A percentile compares a stretch with the other conserved stretches of the same genome.
Evolutionary conservation across 106 monocot genomes (phyloP).

Genomic region (Dioscorea dumetorum): DNA sequence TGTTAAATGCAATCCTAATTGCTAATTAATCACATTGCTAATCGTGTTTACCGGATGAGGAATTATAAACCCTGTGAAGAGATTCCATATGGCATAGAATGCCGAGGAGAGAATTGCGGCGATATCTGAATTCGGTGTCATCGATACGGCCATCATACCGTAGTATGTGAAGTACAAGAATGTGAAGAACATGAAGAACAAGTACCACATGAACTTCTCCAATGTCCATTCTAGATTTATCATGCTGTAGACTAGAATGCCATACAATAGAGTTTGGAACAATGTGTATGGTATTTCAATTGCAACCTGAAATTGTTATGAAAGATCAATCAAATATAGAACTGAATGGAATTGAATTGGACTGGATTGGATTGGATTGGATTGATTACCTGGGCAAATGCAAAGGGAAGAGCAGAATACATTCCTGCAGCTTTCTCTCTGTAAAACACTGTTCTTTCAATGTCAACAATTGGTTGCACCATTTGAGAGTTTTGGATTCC

Average conservation of each 20-base stretch:
- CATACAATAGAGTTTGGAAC: slow-evolving; percentile 12
- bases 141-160: slow-evolving; percentile 14
- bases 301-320: slow-evolving; percentile 5
- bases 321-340: no score
- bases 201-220: slow-evolving; percentile 17
- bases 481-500: not conserved
- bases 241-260: slow-evolving; percentile 11
- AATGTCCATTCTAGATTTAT: slow-evolving; percentile 13
- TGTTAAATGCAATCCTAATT: not conserved
- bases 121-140: slow-evolving; percentile 13
- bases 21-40: not conserved
- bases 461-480: slow-evolving; percentile 7
- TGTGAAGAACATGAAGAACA: slow-evolving; percentile 20
- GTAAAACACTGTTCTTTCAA: slow-evolving; percentile 9
- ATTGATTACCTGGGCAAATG: slow-evolving; percentile 9
- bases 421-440: slow-evolving; percentile 13
- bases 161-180: slow-evolving; percentile 18
- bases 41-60: slow-evolving; percentile 8
- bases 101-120: slow-evolving; percentile 10
- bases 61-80: slow-evolving; percentile 10
- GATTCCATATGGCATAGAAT: slow-evolving; percentile 14
- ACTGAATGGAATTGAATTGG: no score
- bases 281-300: slow-evolving; percentile 14
- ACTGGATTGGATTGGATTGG: not conserved
- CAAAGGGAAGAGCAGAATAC: slow-evolving; percentile 7